phyloP scores from a whole-genome alignment of 352 stramenopile genomes.

The Globisporangium middletonii region DNA sequence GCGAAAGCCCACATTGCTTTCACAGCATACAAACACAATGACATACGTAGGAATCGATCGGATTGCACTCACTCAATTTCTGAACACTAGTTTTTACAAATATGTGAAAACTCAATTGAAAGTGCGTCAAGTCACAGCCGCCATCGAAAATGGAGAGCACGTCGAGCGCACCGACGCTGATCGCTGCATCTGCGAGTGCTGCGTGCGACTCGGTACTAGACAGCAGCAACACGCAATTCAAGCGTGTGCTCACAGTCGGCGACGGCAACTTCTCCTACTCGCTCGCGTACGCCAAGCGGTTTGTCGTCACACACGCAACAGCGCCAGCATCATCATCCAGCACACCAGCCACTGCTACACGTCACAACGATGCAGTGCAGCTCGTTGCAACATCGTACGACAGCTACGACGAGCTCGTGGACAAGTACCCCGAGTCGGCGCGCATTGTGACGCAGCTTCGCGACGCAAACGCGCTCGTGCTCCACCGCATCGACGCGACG shows the following conservation, averaged over 20 bases:
- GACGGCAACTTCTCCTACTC: conserved; percentile 95
- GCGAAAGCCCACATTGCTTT: no score
- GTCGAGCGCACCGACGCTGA: no score
- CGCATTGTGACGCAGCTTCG: conserved; percentile 37
- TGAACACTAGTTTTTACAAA: no score
- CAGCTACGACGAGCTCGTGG: conserved; percentile 44
- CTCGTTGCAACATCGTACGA: conserved; percentile 64
- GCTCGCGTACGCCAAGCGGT: conserved; percentile 51
- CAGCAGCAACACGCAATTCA: not conserved
- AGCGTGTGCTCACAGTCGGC: conserved; percentile 79
- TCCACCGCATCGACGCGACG: conserved; percentile 66
- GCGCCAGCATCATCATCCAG: not conserved
- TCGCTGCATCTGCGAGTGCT: no score
- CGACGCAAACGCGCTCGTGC: conserved; percentile 30
- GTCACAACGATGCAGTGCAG: not conserved
- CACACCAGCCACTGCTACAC: not conserved
- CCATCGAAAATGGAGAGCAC: no score
- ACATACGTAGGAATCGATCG: no score
- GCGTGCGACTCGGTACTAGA: no score
- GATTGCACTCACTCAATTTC: no score
- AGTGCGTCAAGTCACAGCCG: no score
- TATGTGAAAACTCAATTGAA: no score
- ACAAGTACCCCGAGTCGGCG: conserved; percentile 52
- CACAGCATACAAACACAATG: no score
- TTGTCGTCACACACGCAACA: not conserved